Percentiles rank a stretch among this genome's conserved stretches.
Evolutionary conservation across 805 yeast genomes (phyloP).

Genomic region (Starmerella bombicola): DNA sequence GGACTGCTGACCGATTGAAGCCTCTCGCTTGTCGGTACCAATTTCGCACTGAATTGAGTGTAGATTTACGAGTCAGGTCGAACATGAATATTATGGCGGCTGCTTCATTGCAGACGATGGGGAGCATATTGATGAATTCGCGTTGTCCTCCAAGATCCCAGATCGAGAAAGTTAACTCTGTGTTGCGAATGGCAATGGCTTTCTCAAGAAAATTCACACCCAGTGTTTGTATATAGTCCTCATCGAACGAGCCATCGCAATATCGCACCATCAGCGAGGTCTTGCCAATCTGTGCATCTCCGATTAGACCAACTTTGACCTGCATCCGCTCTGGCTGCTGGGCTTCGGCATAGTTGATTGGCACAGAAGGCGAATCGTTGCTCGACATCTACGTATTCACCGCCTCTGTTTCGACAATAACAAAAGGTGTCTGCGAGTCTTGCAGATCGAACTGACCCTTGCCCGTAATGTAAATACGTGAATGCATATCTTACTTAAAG

Average conservation of each 20-base stretch:
- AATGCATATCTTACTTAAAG: no score
- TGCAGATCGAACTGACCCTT: no score
- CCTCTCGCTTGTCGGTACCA: constrained; percentile 92
- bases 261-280: constrained; percentile 94
- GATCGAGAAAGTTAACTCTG: constrained; percentile 78
- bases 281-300: constrained; percentile 93
- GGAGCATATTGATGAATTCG: constrained; percentile 90
- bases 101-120: constrained; percentile 82
- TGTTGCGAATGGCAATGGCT: constrained; percentile 66
- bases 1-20: constrained; percentile 79
- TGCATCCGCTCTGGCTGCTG: constrained; percentile 25
- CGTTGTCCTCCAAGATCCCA: constrained; percentile 97
- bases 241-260: constrained; percentile 89
- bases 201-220: constrained; percentile 95
- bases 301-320: constrained; percentile 79
- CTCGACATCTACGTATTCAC: no score
- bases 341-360: constrained; percentile 18
- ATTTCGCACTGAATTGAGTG: constrained; percentile 76
- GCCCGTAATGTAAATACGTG: no score
- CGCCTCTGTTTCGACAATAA: no score
- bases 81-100: constrained; percentile 83
- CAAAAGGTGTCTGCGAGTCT: no score
- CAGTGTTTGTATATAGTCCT: constrained; percentile 80
- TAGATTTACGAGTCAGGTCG: constrained; percentile 76
- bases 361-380: constrained; percentile 4